These are phyloP conservation scores for Biancaea sappan DNA, from an alignment of 306 rosid species.

Conservation along the genomic window DNA sequence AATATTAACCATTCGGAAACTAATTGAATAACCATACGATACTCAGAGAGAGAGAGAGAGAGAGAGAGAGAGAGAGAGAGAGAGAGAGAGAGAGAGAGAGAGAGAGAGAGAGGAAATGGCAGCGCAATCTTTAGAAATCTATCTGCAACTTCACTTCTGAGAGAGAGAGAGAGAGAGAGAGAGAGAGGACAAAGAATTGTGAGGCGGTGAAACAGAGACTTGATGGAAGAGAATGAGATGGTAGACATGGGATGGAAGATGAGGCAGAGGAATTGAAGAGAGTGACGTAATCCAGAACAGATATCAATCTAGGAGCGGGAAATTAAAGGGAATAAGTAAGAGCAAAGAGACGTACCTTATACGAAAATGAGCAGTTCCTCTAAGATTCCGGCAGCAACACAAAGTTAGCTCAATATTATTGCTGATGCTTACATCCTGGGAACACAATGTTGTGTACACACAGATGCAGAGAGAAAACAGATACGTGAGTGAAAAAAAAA, in stretches of 20 bases:
- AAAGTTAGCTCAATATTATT: slow-evolving; percentile 10
- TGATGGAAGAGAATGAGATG: no score
- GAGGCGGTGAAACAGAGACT: no score
- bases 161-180: not conserved
- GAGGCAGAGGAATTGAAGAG: no score
- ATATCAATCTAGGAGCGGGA: no score
- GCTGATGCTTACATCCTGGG: slow-evolving; percentile 39
- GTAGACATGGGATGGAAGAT: no score
- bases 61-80: no score
- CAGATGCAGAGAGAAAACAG: not conserved
- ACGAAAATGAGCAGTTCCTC: slow-evolving; percentile 15
- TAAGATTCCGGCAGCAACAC: slow-evolving; percentile 6
- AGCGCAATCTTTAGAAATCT: not conserved
- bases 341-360: slow-evolving; percentile 32
- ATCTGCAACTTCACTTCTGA: not conserved
- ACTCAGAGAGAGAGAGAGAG: no score
- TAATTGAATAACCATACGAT: not conserved
- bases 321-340: no score
- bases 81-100: no score
- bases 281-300: no score
- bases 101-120: not conserved
- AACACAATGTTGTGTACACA: not conserved
- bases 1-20: not conserved
- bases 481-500: not conserved
- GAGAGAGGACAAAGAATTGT: not conserved